Percentiles rank a stretch among this genome's conserved stretches.
These are phyloP conservation scores for Sphagnum fallax DNA, from an alignment of 228 moss, liverwort and hornwort species.

Conservation along the genomic window DNA sequence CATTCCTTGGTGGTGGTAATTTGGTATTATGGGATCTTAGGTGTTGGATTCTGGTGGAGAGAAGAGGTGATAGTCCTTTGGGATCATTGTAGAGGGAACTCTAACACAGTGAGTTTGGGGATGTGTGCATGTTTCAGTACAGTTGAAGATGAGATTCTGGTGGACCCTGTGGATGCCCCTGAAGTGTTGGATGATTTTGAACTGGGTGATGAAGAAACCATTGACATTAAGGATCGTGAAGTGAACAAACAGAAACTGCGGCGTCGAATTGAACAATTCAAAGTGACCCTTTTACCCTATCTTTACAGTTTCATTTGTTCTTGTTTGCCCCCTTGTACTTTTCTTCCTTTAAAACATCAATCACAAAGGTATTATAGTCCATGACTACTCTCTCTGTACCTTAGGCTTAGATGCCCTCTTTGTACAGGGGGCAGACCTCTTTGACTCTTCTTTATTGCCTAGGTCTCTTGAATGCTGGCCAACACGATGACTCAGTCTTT, in stretches of 20 bases:
- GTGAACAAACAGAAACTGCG: conserved; percentile 83
- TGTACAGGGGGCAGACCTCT: too few species aligned
- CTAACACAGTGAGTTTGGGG: background rate
- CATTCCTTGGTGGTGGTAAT: too few species aligned
- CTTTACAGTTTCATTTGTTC: too few species aligned
- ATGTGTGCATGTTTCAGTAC: conserved; percentile 47
- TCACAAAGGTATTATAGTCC: too few species aligned
- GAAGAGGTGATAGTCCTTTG: background rate
- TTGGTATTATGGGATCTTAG: too few species aligned
- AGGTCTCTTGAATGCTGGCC: too few species aligned
- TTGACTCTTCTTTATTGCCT: too few species aligned
- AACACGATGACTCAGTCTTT: too few species aligned
- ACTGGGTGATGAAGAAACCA: conserved; percentile 70
- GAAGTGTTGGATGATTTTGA: conserved; percentile 93
- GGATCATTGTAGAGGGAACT: background rate
- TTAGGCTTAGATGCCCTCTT: too few species aligned
- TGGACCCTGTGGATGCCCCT: conserved; percentile 83
- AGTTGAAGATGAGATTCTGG: conserved; percentile 95
- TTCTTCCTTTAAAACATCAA: too few species aligned
- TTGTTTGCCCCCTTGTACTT: too few species aligned
- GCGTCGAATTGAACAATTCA: conserved; percentile 89
- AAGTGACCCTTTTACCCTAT: conserved; percentile 26
- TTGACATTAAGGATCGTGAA: conserved; percentile 81
- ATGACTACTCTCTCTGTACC: background rate
- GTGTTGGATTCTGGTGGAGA: too few species aligned